phyloP scores from a whole-genome alignment of 2,329 filamentous ascomycete species.

The Fusarium falciforme region DNA sequence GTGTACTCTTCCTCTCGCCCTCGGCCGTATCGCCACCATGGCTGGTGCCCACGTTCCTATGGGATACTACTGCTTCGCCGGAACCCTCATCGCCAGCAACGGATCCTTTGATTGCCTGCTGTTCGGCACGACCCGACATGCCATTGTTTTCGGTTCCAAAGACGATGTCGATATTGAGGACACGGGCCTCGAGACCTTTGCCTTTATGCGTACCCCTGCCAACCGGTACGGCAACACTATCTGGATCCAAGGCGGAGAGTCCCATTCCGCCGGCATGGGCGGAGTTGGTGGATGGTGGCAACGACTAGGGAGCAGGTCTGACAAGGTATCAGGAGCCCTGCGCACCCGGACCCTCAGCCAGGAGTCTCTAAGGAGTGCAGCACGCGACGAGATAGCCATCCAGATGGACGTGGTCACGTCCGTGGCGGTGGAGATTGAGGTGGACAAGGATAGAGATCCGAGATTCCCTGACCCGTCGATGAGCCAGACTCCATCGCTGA shows the following conservation, averaged over 20 bases:
- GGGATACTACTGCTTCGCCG: constrained; percentile 68
- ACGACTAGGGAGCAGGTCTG: constrained; percentile 23
- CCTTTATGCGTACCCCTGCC: constrained; percentile 58
- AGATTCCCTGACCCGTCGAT: constrained; percentile 32
- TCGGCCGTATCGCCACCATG: constrained; percentile 72
- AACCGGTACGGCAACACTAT: constrained; percentile 55
- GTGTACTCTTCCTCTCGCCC: constrained; percentile 73
- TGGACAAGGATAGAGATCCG: constrained; percentile 37
- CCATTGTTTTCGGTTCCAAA: constrained; percentile 58
- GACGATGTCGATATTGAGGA: constrained; percentile 54
- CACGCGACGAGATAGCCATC: constrained; percentile 43
- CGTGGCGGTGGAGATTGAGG: constrained; percentile 52
- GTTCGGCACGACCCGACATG: constrained; percentile 62
- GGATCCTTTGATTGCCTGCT: constrained; percentile 65
- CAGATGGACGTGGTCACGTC: constrained; percentile 56
- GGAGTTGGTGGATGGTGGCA: constrained; percentile 43
- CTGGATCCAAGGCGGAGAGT: constrained; percentile 45
- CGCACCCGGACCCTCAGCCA: constrained; percentile 39
- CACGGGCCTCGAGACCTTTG: constrained; percentile 63
- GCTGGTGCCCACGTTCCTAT: constrained; percentile 62
- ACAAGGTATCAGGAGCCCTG: background rate
- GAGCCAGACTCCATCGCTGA: constrained; percentile 39
- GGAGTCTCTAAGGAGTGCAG: constrained; percentile 46
- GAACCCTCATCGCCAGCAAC: constrained; percentile 66
- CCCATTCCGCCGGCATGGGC: background rate